A percentile compares a stretch with the other conserved stretches of the same genome.
Conservation (phyloP, 2,329 filamentous ascomycete species). For the Incumbomyces delicatus region DNA sequence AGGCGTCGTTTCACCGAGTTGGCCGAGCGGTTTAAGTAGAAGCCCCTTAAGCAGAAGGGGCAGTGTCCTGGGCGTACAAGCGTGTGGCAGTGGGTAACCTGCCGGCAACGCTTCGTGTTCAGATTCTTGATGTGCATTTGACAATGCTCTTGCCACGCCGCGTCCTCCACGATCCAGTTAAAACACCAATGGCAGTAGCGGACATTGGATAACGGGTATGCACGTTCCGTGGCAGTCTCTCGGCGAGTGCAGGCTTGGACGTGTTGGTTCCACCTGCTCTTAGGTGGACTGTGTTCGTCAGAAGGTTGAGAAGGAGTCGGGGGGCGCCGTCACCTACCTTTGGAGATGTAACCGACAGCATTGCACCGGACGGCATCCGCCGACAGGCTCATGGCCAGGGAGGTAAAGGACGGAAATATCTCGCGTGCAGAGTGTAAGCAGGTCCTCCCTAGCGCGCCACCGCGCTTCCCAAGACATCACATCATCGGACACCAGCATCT, state of each 20-base stretch:
- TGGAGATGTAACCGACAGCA: not conserved
- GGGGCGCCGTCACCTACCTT: not conserved
- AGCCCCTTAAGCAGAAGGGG: slow-evolving; percentile 4
- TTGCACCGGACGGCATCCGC: not conserved
- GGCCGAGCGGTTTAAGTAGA: not conserved
- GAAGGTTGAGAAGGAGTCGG: not conserved
- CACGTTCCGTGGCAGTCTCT: slow-evolving; percentile 2
- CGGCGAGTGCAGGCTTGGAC: slow-evolving; percentile 9
- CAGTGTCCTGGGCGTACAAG: slow-evolving; percentile 10
- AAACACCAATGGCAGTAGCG: slow-evolving; percentile 13
- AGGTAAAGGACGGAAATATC: not conserved
- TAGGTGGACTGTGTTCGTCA: slow-evolving; percentile 6
- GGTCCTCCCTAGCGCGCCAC: not conserved
- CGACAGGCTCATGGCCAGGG: not conserved
- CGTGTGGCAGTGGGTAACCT: slow-evolving; percentile 11
- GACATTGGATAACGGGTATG: not conserved
- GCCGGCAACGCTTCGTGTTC: slow-evolving; percentile 8
- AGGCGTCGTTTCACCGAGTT: slow-evolving; percentile 3
- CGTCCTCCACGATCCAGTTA: slow-evolving; percentile 8
- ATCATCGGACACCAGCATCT: no score
- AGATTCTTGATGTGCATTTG: slow-evolving; percentile 8
- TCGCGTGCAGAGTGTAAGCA: not conserved
- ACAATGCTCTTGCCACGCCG: slow-evolving; percentile 11
- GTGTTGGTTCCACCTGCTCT: slow-evolving; percentile 9
- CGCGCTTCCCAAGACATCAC: no score